A percentile compares a stretch with the other conserved stretches of the same genome.
Evolutionary conservation across 1,139 yeast species (phyloP).

Genomic region (Kodamaea sp.): DNA sequence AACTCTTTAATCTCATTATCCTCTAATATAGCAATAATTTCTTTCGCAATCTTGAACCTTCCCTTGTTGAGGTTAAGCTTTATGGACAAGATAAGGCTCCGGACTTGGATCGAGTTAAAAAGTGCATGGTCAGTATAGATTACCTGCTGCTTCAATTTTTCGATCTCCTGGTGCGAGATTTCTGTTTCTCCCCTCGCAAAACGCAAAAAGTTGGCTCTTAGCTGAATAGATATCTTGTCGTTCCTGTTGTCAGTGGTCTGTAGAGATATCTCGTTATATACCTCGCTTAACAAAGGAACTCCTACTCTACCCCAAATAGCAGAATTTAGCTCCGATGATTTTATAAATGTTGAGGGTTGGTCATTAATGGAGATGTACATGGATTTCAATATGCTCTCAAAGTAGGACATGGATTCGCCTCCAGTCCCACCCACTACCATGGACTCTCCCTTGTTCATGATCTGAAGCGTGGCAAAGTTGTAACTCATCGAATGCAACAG

Average conservation of each 20-base stretch:
- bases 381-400: conserved; percentile 58
- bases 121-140: conserved; percentile 30
- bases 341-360: conserved; percentile 34
- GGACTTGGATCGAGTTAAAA: conserved; percentile 37
- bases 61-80: conserved; percentile 41
- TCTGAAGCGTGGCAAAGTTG: conserved; percentile 58
- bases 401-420: conserved; percentile 20
- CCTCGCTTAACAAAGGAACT: conserved; percentile 41
- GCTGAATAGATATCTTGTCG: conserved; percentile 37
- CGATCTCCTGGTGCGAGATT: conserved; percentile 31
- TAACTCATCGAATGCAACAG: conserved; percentile 58
- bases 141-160: conserved; percentile 24
- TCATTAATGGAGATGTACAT: conserved; percentile 51
- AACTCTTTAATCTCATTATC: conserved; percentile 32
- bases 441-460: conserved; percentile 52
- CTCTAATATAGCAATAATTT: conserved; percentile 21
- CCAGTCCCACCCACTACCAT: conserved; percentile 21
- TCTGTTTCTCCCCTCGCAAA: conserved; percentile 44
- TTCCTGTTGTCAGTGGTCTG: conserved; percentile 25
- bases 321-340: conserved; percentile 47
- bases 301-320: conserved; percentile 58
- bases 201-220: conserved; percentile 36
- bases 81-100: conserved; percentile 37
- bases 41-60: conserved; percentile 27
- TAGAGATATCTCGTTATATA: conserved; percentile 48